These are phyloP conservation scores for Chlamydomonas sp. DNA, from an alignment of 139 green algal genomes.

Conservation along the genomic window DNA sequence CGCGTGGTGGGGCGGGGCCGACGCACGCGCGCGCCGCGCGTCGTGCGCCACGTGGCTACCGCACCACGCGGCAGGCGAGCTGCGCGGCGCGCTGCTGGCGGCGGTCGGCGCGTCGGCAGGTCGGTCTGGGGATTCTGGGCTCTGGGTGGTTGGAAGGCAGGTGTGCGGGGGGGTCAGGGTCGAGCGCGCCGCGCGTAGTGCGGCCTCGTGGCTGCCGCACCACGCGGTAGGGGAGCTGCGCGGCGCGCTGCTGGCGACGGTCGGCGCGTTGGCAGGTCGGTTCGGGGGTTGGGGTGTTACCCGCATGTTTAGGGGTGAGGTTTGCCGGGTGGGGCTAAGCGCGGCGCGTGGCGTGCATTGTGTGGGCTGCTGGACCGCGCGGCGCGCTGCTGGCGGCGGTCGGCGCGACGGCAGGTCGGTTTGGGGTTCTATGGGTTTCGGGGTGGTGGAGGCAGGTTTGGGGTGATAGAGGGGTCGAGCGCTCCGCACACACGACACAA, in stretches of 20 bases:
- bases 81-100: not conserved
- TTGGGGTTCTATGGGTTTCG: too few species aligned
- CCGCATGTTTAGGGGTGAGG: too few species aligned
- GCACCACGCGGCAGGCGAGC: slow-evolving; percentile 11
- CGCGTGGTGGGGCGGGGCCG: slow-evolving; percentile 12
- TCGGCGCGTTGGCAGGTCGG: too few species aligned
- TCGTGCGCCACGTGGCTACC: slow-evolving; percentile 22
- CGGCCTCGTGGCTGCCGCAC: slow-evolving; percentile 24
- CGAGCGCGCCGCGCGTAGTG: slow-evolving; percentile 2
- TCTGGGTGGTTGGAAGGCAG: too few species aligned
- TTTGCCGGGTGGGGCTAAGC: not conserved
- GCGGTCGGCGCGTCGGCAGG: too few species aligned
- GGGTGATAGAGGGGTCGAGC: too few species aligned
- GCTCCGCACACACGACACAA: too few species aligned
- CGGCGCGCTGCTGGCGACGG: not conserved
- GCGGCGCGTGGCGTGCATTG: not conserved
- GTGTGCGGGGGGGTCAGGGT: slow-evolving; percentile 8
- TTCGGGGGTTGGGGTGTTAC: too few species aligned
- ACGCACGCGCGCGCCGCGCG: slow-evolving; percentile 7
- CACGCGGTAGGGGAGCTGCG: slow-evolving; percentile 12
- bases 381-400: not conserved
- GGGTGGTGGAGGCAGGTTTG: too few species aligned
- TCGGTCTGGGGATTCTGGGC: too few species aligned
- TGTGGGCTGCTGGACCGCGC: slow-evolving; percentile 23
- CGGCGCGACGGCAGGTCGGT: too few species aligned